Evolutionary conservation across 371 early-diverging fungal species (phyloP), one percentile per base, ranked within the genome.

Genomic region (Funneliformis caledonium): DNA sequence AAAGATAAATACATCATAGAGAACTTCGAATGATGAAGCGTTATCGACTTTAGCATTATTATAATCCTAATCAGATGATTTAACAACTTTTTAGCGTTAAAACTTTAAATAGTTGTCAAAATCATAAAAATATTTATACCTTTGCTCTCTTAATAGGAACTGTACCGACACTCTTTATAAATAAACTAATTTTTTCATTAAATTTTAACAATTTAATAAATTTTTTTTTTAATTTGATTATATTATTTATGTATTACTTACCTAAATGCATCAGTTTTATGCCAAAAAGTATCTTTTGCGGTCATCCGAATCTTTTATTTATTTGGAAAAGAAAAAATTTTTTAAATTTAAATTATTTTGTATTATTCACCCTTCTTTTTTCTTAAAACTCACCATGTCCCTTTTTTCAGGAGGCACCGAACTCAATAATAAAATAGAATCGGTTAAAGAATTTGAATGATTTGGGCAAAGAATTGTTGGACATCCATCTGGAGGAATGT

Each of bases 41-140:
- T 70, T 70, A 42, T 70, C 70, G 2, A 70, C 70, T 70, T 70
- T 70, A n/a, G 70, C 70, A 70, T 43, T 43, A 67, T 67, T 67
- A 70, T 70, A 70, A 70, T 70, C 70, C 70, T 70, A n/a, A 16
- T 47, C 14, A 42, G 19, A 16, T 19, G 19, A 16, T 56, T 26
- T 5, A 56, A 19, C 16, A 56, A 6, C 5, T 52, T 52, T n/a
- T 52, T 14, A 52, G 4, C 14, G 16, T 16, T 56, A 52, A 52
- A 16, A 0, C 16, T 14, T 52, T 16, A 1, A 4, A 19, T 16
- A 6, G 16, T 16, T 56, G 16, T 56, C 19, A 19, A 6, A 56
- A 56, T 56, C 12, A 11, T 22, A 16, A 7, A 16, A 16, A 10
- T 2, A 9, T 22, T n/a, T 62, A 22, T 69, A 69, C 69, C 45